Percentiles rank a stretch among this genome's conserved stretches.
Conservation (phyloP, 1,139 yeast genomes). For the Kodamaea derodonti region DNA sequence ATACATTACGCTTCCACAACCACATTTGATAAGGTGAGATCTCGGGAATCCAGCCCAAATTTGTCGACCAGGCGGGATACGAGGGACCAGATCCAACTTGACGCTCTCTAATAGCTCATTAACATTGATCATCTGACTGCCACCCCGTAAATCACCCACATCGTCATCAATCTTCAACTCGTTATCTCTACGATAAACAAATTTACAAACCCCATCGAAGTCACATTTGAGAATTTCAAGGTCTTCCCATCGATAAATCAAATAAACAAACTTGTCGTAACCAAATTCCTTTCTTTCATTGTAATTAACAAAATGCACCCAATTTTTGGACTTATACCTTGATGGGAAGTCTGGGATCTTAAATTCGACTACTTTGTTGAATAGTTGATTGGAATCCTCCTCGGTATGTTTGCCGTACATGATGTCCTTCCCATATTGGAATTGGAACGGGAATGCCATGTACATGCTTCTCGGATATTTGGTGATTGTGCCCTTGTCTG, state of each 20-base stretch:
- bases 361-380: conserved; percentile 27
- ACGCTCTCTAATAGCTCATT: conserved; percentile 10
- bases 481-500: conserved; percentile 5
- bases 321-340: conserved; percentile 33
- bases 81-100: conserved; percentile 3
- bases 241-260: conserved; percentile 38
- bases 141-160: conserved; percentile 26
- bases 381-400: conserved; percentile 14
- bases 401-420: conserved; percentile 19
- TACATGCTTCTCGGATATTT: conserved; percentile 29
- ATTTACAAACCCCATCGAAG: conserved; percentile 23
- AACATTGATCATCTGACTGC: conserved; percentile 21
- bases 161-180: conserved; percentile 10
- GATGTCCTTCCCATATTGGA: conserved; percentile 31
- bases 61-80: conserved; percentile 18
- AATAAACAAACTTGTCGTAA: conserved; percentile 27
- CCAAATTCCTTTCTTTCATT: conserved; percentile 17
- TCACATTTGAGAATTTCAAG: conserved; percentile 31
- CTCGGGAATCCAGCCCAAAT: conserved; percentile 26
- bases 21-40: conserved; percentile 24
- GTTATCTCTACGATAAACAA: conserved; percentile 20
- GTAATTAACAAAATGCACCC: conserved; percentile 41
- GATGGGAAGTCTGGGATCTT: conserved; percentile 20
- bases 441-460: conserved; percentile 38
- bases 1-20: conserved; percentile 24